Conservation (phyloP, 345 rosid genomes). For the Microthlaspi erraticum region DNA sequence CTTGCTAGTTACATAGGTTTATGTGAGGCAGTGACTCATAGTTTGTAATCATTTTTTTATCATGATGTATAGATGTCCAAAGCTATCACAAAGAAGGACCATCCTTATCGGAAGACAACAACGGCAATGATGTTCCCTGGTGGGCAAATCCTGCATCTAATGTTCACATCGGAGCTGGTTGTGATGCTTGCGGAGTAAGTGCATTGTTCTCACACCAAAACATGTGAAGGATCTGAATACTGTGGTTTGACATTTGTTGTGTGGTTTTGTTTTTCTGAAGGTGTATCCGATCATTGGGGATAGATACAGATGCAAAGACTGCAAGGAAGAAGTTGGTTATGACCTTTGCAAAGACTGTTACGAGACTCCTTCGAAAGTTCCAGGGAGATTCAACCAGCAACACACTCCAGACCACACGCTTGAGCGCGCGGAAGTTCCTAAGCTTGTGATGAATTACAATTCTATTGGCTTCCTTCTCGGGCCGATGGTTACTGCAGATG, state of each 20-base stretch:
- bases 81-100: constrained; percentile 38
- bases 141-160: constrained; percentile 38
- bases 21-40: constrained; percentile 5
- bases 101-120: constrained; percentile 18
- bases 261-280: constrained; percentile 47
- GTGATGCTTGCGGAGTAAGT: constrained; percentile 73
- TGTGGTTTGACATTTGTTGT: constrained; percentile 3
- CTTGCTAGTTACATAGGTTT: constrained; percentile 23
- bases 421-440: constrained; percentile 29
- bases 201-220: background rate
- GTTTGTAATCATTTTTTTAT: constrained; percentile 2
- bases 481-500: background rate
- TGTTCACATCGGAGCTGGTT: constrained; percentile 58
- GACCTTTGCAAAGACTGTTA: constrained; percentile 90
- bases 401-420: constrained; percentile 82
- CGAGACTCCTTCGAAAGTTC: constrained; percentile 57
- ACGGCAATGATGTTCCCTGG: constrained; percentile 27
- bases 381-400: constrained; percentile 91
- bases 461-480: constrained; percentile 23
- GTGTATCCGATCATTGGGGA: constrained; percentile 75
- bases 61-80: constrained; percentile 44
- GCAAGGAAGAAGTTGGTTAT: constrained; percentile 67
- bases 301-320: constrained; percentile 71
- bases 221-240: background rate
- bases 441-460: background rate